Conservation (phyloP, 2,329 filamentous ascomycete species). For the Tolypocladium nubicola region DNA sequence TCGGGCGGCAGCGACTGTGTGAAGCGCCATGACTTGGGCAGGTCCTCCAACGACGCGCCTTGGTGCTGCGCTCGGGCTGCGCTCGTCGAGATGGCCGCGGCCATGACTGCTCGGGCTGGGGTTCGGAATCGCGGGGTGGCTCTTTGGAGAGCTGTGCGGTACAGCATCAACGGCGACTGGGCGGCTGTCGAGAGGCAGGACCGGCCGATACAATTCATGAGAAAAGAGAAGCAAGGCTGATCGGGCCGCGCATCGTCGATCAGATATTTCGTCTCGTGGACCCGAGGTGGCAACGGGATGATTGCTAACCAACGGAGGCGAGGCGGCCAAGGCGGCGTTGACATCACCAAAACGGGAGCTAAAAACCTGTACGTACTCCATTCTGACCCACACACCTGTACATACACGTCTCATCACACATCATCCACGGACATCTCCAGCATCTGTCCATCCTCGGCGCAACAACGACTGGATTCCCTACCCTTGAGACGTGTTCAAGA, state of each 20-base stretch:
- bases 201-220: neutral
- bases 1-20: slow-evolving; percentile 66
- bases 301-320: neutral
- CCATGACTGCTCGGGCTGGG: slow-evolving; percentile 16
- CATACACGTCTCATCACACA: no score
- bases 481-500: no score
- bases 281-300: neutral
- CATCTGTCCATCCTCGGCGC: no score
- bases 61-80: slow-evolving; percentile 2
- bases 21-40: slow-evolving; percentile 57
- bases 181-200: neutral
- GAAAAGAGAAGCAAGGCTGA: neutral
- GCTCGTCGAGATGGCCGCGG: slow-evolving; percentile 20
- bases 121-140: slow-evolving; percentile 17
- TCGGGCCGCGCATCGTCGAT: neutral
- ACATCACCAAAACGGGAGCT: neutral
- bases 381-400: neutral
- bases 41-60: slow-evolving; percentile 35
- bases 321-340: neutral
- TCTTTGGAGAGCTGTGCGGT: slow-evolving; percentile 18
- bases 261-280: neutral
- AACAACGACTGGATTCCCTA: no score
- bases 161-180: slow-evolving; percentile 23
- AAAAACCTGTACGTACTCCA: neutral
- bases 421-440: no score